Evolutionary conservation across 176 grass and related monocot species (phyloP), one percentile per base, ranked within the genome.

Genomic region (Themeda triandra): DNA sequence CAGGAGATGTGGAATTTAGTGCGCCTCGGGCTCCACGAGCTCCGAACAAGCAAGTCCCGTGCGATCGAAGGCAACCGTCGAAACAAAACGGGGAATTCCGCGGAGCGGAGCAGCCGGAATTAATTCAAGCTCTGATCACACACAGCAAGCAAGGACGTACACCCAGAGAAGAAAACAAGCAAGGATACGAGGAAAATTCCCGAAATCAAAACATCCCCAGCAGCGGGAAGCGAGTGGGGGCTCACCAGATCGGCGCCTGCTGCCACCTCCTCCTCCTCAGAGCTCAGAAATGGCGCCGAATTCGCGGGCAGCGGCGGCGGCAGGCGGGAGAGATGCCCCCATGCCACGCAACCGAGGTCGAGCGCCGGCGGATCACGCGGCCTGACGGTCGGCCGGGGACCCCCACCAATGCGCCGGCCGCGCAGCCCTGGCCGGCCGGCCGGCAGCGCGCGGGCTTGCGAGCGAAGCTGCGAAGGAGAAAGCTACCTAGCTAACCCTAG

Each of bases 171-270:
- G 13, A 48, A 44, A 51, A 3, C 18, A 37, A 44, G 65, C 4
- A 63, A 69, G 30, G 65, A 81, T 53, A 37, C 2, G 36, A 48
- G 31, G 9, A 29, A 2, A 70, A 39, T 62, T 14, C 82, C 77
- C 30, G 13, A 45, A 85, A 85, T 71, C 82, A 63, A 71, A 80
- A 41, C 70, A 44, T 32, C 37, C 71, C 17, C 11, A 75, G 30
- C 11, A 87, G 12, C 76, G 71, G 7, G 44, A 64, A 80, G 40
- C 45, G 46, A 58, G 65, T 60, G 66, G 35, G 69, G 6, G 37
- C 86, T 88, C 83, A 86, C 90, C 86, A 79, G 86, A 92, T 88
- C 90, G 73, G 75, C 45, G 63, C 51, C 18, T n/a, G 71, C n/a
- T 25, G 66, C 33, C 29, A 66, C 62, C 73, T 65, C 74, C 67